Evolutionary conservation across 495 filamentous ascomycete genomes (phyloP), one percentile per base, ranked within the genome.

Genomic region (Hypoxylon intermedium): DNA sequence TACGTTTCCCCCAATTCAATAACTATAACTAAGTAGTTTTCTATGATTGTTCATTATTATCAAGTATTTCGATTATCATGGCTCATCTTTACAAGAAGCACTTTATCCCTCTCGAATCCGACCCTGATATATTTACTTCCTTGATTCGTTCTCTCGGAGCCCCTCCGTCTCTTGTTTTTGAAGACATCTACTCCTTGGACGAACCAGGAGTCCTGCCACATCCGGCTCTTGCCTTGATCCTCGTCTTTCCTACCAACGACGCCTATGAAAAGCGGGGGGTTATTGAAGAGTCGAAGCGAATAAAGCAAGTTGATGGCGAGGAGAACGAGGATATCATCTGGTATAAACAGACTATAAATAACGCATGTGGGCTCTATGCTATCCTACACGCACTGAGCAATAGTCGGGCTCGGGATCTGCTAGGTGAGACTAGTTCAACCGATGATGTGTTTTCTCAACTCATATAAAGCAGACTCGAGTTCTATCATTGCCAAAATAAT

Each of bases 311-410:
- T 12, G 5, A 11, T 7, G 70, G 66, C 13, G 77, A 45, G 49
- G 63, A 24, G 2, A 67, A 63, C 9, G 73, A 79, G 40, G 60
- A 65, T 7, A 65, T 76, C 0, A 79, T 90, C 30, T 93, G 88
- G 89, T 93, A 89, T 72, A 87, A 88, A 62, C 89, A 94, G 61
- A 93, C 89, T 0, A 93, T 94, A 64, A 77, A 84, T 31, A 87
- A 92, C 71, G 85, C 88, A 3, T 93, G 90, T 71, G 90, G 90
- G 0, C 76, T 89, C 36, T 90, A 92, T 67, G 89, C 84, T 0
- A 77, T 92, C 6, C 71, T 93, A 15, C 90, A 93, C 74, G 82
- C 85, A 26, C 79, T 92, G 6, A 73, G 77, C 30, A 92, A 93
- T 57, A 70, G 75, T 18, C 36, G 24, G 13, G 70, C 76, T 3